These are phyloP conservation scores for Phyllosticta capitalensis DNA, from an alignment of 2,329 filamentous ascomycete genomes.

Conservation along the genomic window DNA sequence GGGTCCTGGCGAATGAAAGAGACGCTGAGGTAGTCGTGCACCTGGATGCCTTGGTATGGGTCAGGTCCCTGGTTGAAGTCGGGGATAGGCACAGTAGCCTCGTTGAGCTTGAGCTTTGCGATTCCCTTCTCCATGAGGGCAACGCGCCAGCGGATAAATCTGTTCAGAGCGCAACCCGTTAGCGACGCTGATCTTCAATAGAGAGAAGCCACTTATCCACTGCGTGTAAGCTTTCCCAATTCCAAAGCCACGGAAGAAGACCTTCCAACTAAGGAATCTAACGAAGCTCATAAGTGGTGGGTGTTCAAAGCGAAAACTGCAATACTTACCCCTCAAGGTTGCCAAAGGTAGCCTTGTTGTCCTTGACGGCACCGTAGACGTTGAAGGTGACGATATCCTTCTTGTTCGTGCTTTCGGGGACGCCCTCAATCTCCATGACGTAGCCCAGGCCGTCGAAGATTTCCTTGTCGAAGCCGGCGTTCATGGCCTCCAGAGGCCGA, in stretches of 20 bases:
- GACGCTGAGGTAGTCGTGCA: conserved; percentile 86
- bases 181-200: not conserved
- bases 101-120: conserved; percentile 58
- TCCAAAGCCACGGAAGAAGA: not conserved
- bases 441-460: conserved; percentile 77
- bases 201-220: not conserved
- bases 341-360: conserved; percentile 71
- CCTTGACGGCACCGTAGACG: conserved; percentile 80
- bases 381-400: conserved; percentile 79
- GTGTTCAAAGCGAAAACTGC: not conserved
- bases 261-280: not conserved
- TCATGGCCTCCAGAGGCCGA: conserved; percentile 57
- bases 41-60: conserved; percentile 82
- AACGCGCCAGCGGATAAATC: conserved; percentile 83
- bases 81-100: conserved; percentile 61
- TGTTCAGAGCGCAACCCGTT: conserved; percentile 27
- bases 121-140: conserved; percentile 84
- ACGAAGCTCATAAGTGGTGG: not conserved
- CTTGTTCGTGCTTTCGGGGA: conserved; percentile 42
- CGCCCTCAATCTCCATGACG: conserved; percentile 58
- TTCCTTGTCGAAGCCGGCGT: conserved; percentile 50
- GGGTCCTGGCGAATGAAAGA: conserved; percentile 78
- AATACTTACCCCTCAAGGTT: conserved; percentile 63
- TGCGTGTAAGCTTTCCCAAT: not conserved
- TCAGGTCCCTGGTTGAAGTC: conserved; percentile 56